Evolutionary conservation across 108 stramenopile genomes (phyloP).

Genomic region (Cyclostephanos invisitatus): DNA sequence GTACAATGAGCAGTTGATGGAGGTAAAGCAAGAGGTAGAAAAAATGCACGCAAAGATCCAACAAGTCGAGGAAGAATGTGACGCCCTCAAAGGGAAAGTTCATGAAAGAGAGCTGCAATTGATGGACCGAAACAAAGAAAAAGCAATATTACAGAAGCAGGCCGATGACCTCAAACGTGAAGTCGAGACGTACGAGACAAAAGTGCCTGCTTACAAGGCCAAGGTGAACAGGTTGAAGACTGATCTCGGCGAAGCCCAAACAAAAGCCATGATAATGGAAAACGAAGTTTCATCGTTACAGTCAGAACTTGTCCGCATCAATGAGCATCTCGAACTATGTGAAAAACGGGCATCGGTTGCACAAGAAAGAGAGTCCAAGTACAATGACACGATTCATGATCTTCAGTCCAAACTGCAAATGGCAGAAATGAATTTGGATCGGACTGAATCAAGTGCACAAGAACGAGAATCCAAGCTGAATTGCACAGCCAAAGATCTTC

Average conservation of each 20-base stretch:
- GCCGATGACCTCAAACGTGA: constrained; percentile 15
- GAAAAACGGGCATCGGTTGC: no score
- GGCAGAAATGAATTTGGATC: constrained; percentile 8
- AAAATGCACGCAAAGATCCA: not conserved
- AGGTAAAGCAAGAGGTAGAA: constrained; percentile 7
- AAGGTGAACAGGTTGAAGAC: constrained; percentile 15
- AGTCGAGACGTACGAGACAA: constrained; percentile 7
- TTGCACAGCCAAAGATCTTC: not conserved
- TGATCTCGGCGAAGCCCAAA: constrained; percentile 9
- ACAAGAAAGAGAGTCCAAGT: not conserved
- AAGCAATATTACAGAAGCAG: constrained; percentile 1
- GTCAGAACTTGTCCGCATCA: constrained; percentile 11
- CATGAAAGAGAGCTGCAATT: not conserved
- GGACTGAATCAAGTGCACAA: not conserved
- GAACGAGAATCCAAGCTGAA: not conserved
- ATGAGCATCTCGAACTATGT: not conserved
- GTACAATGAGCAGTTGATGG: constrained; percentile 7
- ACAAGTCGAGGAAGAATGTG: not conserved
- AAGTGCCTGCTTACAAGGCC: constrained; percentile 9
- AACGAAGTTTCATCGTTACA: constrained; percentile 20
- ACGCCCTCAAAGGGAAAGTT: not conserved
- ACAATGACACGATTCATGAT: not conserved
- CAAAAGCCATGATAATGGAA: constrained; percentile 1
- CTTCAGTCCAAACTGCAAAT: constrained; percentile 15
- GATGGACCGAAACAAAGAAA: not conserved